Percentiles rank a stretch among this genome's conserved stretches.
phyloP scores from a whole-genome alignment of 768 basidiomycete species.

The Candolleomyces efflorescens region DNA sequence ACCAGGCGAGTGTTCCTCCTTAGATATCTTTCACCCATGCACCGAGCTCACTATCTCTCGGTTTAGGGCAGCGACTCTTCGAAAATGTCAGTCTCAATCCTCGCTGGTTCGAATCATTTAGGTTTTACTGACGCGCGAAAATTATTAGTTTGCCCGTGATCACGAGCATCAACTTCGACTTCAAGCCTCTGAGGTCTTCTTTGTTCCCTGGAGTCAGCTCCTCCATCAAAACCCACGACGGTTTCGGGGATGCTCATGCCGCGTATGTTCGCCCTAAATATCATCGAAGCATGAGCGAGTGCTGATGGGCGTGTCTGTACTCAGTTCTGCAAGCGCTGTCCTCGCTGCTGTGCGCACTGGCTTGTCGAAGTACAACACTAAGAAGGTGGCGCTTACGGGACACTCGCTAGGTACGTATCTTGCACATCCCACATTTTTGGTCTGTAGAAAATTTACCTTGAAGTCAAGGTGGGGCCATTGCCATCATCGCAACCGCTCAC shows the following conservation, averaged over 20 bases:
- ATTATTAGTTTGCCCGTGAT: constrained; percentile 38
- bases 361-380: constrained; percentile 7
- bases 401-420: constrained; percentile 3
- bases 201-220: constrained; percentile 54
- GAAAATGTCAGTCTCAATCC: constrained; percentile 7
- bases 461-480: constrained; percentile 43
- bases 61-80: constrained; percentile 9
- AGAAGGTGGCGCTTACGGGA: constrained; percentile 38
- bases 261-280: constrained; percentile 7
- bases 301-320: not conserved
- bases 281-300: not conserved
- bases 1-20: constrained; percentile 22
- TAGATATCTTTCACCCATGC: not conserved
- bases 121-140: not conserved
- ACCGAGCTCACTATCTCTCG: not conserved
- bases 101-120: not conserved
- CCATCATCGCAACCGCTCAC: constrained; percentile 46
- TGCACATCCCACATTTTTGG: not conserved
- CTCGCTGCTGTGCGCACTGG: constrained; percentile 11
- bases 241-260: constrained; percentile 50
- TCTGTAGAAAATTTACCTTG: not conserved
- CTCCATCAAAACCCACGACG: constrained; percentile 45
- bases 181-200: constrained; percentile 31
- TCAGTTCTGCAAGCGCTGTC: constrained; percentile 39
- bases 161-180: constrained; percentile 42